Evolutionary conservation across 2,329 filamentous ascomycete genomes (phyloP), one percentile per base, ranked within the genome.

Genomic region (Penicillium psychrosexuale): DNA sequence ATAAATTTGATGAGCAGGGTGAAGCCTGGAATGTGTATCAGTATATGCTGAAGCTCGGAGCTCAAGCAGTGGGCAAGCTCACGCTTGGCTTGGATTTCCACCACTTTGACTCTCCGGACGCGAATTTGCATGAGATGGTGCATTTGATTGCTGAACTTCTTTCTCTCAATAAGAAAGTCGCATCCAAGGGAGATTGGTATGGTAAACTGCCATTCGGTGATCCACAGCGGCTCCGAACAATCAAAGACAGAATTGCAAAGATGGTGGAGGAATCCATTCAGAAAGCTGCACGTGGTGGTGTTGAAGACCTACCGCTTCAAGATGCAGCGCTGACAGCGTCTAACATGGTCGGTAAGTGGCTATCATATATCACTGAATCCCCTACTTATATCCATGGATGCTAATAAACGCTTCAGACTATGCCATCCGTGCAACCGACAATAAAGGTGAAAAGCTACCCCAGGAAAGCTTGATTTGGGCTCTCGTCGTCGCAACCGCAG

Each of bases 121-220:
- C 82, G 0, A 78, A 75, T 0, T 65, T 79, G 1, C 78, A 84
- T 61, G 73, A 78, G 45, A 79, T 85, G 68, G 78, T 84, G 0
- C 62, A 72, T 38, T 58, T 69, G 9, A 81, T 86, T 40, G 82
- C 78, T 0, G 73, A 81, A 40, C 60, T 74, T 0, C 72, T 87
- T 2, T 72, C 75, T 28, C 68, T 87, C 12, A 86, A 84, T 68
- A 86, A 86, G 71, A 82, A 82, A 64, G 72, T 85, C 8, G 76
- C 81, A 0, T 76, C 79, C 0, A 76, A 78, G 64, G 82, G 82
- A 1, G 71, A 74, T 45, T 86, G 83, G 83, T 86, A 85, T 55
- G 70, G 70, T 2, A 68, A 71, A 8, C 61, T 87, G 28, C 84
- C 84, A 0, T 86, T 85, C 51, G 84, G 84, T 6, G 81, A 84